Evolutionary conservation across 2,329 filamentous ascomycete genomes (phyloP).

Genomic region (Juglanconis juglandina): DNA sequence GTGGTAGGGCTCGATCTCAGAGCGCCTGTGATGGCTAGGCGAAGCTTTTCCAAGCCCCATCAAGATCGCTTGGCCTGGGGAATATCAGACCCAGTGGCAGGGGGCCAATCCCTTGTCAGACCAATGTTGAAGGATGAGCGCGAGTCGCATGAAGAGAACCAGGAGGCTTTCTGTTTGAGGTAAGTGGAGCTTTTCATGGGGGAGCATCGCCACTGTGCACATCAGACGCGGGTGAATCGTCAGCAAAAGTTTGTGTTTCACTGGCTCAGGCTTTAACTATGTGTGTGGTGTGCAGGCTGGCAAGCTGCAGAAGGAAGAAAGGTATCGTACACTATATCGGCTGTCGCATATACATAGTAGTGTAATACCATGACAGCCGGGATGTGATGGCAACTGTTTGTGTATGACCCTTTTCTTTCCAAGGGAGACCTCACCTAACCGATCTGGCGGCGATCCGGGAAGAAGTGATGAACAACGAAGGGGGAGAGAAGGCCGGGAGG

Average conservation of each 20-base stretch:
- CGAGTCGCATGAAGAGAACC: constrained; percentile 1
- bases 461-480: neutral
- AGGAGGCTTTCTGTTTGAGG: constrained; percentile 2
- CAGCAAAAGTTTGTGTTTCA: constrained; percentile 11
- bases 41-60: constrained; percentile 12
- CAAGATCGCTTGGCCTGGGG: constrained; percentile 7
- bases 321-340: neutral
- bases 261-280: neutral
- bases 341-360: too few species aligned
- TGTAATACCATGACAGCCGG: too few species aligned
- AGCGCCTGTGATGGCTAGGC: neutral
- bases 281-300: neutral
- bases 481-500: neutral
- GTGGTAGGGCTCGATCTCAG: too few species aligned
- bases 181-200: constrained; percentile 3
- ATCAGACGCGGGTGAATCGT: constrained; percentile 16
- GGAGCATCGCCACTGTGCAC: constrained; percentile 8
- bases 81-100: neutral
- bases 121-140: neutral
- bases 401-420: neutral
- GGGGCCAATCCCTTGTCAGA: neutral
- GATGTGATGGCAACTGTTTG: neutral
- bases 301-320: neutral
- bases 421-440: neutral
- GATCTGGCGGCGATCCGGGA: neutral